A percentile compares a stretch with the other conserved stretches of the same genome.
Evolutionary conservation across 2,329 filamentous ascomycete genomes (phyloP).

Genomic region (Ilyonectria destructans): DNA sequence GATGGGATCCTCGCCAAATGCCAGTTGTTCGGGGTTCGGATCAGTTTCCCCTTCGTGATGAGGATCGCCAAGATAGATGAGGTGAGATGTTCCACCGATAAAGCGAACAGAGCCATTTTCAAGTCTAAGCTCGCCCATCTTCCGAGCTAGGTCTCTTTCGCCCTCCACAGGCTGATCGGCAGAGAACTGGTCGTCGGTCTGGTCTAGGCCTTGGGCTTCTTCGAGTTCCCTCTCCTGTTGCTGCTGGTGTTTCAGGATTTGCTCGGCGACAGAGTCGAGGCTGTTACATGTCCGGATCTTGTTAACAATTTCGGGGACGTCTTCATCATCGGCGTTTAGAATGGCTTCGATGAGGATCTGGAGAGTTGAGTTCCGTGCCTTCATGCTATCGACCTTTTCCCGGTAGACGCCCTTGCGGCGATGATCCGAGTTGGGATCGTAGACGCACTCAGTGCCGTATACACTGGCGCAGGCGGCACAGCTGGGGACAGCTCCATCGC

Average conservation of each 20-base stretch:
- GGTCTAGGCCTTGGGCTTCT: slow-evolving; percentile 60
- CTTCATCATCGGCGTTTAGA: slow-evolving; percentile 90
- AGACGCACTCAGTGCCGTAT: slow-evolving; percentile 91
- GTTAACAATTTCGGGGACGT: slow-evolving; percentile 85
- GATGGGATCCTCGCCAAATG: slow-evolving; percentile 77
- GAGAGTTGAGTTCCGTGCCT: slow-evolving; percentile 88
- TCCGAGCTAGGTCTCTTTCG: slow-evolving; percentile 89
- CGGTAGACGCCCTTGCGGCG: slow-evolving; percentile 97
- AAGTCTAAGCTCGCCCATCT: slow-evolving; percentile 92
- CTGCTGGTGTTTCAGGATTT: slow-evolving; percentile 64
- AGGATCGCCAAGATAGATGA: slow-evolving; percentile 82
- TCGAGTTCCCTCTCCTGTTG: slow-evolving; percentile 54
- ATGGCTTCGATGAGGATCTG: slow-evolving; percentile 96
- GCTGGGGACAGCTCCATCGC: slow-evolving; percentile 91
- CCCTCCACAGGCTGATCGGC: slow-evolving; percentile 64
- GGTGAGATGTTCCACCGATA: slow-evolving; percentile 93
- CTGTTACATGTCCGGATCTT: slow-evolving; percentile 90
- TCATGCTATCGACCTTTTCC: slow-evolving; percentile 90
- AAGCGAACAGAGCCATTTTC: slow-evolving; percentile 92
- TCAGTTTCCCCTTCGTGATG: slow-evolving; percentile 57
- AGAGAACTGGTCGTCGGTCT: slow-evolving; percentile 59
- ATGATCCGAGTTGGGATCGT: slow-evolving; percentile 97
- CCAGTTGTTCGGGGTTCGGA: slow-evolving; percentile 63
- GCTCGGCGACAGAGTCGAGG: slow-evolving; percentile 70
- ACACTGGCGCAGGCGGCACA: slow-evolving; percentile 98